A percentile compares a stretch with the other conserved stretches of the same genome.
phyloP scores from a whole-genome alignment of 164 flowering plant species.

The Liriodendron chinense region DNA sequence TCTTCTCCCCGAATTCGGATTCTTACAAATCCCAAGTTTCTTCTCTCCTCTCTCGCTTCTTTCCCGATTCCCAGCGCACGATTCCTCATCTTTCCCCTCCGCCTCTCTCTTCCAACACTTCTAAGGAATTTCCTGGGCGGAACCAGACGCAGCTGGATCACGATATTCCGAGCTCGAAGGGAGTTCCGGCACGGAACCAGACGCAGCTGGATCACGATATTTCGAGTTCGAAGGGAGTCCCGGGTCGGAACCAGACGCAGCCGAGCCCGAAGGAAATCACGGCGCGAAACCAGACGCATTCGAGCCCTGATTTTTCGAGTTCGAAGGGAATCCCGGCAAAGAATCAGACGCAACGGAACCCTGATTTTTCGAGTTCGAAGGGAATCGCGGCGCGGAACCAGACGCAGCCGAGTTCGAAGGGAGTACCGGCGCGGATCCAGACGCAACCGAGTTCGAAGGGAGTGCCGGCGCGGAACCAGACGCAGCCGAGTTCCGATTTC shows the following conservation, averaged over 20 bases:
- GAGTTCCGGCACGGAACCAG: background rate
- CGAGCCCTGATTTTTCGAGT: background rate
- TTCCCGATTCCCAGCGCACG: constrained; percentile 35
- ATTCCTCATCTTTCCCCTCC: background rate
- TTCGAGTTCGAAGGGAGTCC: background rate
- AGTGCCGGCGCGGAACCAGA: constrained; percentile 6
- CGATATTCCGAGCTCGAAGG: background rate
- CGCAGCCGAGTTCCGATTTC: background rate
- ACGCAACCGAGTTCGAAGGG: background rate
- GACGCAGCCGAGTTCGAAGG: background rate
- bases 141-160: background rate
- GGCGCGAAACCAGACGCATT: constrained; percentile 1
- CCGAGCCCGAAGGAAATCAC: background rate
- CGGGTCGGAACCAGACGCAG: background rate
- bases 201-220: background rate
- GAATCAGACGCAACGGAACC: constrained; percentile 1
- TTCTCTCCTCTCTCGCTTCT: constrained; percentile 52
- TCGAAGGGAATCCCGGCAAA: background rate
- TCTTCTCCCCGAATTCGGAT: constrained; percentile 29
- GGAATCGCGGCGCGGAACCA: background rate
- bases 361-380: background rate
- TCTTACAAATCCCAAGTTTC: constrained; percentile 43
- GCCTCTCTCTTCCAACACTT: background rate
- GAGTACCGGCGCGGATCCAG: background rate
- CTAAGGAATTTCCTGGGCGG: background rate